Evolutionary conservation across 257 asterid genomes (phyloP).

Genomic region (Gentiana dahurica): DNA sequence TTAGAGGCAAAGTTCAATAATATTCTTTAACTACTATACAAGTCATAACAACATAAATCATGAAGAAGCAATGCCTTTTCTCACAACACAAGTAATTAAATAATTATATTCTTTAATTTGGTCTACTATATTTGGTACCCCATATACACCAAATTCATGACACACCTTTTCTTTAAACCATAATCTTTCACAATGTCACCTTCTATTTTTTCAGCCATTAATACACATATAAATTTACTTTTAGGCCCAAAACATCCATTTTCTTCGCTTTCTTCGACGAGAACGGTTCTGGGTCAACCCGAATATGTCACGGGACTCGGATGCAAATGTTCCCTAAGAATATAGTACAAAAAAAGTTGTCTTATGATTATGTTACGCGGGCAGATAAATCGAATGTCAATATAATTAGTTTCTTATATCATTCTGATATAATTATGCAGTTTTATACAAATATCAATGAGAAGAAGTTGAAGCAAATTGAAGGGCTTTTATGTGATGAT

Average conservation of each 20-base stretch:
- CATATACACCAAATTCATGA: too few species aligned
- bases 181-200: conserved; percentile 4
- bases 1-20: too few species aligned
- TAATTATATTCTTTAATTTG: neutral
- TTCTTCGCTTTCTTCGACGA: neutral
- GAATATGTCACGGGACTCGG: conserved; percentile 6
- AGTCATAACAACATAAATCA: conserved; percentile 17
- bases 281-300: conserved; percentile 4
- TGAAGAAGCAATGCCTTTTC: conserved; percentile 20
- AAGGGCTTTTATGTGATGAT: conserved; percentile 36
- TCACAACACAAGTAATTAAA: conserved; percentile 19
- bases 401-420: conserved; percentile 19
- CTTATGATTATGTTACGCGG: conserved; percentile 5
- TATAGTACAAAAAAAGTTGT: conserved; percentile 11
- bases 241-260: neutral
- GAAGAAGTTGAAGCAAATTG: conserved; percentile 36
- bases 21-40: conserved; percentile 22
- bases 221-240: neutral
- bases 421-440: conserved; percentile 32
- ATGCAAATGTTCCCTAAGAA: neutral
- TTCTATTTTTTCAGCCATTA: conserved; percentile 1
- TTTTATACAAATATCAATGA: conserved; percentile 49
- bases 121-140: too few species aligned
- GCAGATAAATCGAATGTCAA: conserved; percentile 9
- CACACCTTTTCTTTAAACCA: too few species aligned